Evolutionary conservation across 176 grass and related monocot genomes (phyloP).

Genomic region (Guadua angustifolia): DNA sequence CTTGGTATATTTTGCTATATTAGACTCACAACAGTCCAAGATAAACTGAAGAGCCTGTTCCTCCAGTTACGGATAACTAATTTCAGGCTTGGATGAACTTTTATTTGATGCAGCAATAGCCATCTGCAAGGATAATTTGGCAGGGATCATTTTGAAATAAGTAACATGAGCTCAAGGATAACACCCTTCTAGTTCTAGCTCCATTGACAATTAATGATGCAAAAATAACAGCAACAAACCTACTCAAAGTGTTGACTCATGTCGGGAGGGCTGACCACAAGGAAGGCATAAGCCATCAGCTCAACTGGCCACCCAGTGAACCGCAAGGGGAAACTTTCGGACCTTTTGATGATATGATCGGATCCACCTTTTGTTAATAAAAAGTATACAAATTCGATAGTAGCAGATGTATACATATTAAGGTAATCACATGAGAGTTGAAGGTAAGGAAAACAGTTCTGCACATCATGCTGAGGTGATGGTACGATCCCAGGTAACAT

Average conservation of each 20-base stretch:
- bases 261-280: slow-evolving; percentile 82
- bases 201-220: neutral
- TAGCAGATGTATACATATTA: slow-evolving; percentile 26
- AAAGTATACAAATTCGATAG: slow-evolving; percentile 5
- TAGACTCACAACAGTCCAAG: slow-evolving; percentile 86
- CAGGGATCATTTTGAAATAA: slow-evolving; percentile 4
- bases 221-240: slow-evolving; percentile 58
- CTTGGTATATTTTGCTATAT: slow-evolving; percentile 72
- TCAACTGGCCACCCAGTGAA: slow-evolving; percentile 95
- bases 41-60: slow-evolving; percentile 92
- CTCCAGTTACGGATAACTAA: slow-evolving; percentile 79
- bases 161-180: slow-evolving; percentile 16
- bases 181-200: slow-evolving; percentile 14
- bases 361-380: slow-evolving; percentile 40
- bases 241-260: slow-evolving; percentile 73
- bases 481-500: slow-evolving; percentile 4
- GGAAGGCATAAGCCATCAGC: slow-evolving; percentile 93
- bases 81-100: slow-evolving; percentile 52
- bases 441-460: slow-evolving; percentile 23
- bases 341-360: slow-evolving; percentile 54
- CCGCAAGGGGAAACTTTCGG: slow-evolving; percentile 85
- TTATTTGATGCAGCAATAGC: slow-evolving; percentile 78
- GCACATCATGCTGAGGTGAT: slow-evolving; percentile 6
- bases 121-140: slow-evolving; percentile 66
- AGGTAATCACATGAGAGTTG: slow-evolving; percentile 8